Conservation (phyloP, 1,284 basidiomycete genomes). For the Apiotrichum veenhuisii region DNA sequence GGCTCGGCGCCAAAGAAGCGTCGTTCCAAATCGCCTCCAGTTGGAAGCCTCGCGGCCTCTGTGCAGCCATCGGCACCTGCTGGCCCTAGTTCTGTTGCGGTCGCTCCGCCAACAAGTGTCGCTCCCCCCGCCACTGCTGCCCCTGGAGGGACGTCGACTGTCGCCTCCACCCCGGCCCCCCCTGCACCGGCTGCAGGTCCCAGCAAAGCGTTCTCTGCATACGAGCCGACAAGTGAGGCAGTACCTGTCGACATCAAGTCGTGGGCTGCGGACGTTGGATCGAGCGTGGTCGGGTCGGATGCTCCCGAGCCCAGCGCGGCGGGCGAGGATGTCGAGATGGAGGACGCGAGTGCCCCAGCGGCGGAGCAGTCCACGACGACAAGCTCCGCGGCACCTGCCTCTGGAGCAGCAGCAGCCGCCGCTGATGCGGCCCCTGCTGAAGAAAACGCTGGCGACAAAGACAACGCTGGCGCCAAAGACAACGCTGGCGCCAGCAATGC, state of each 20-base stretch:
- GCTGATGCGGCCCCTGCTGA: not conserved
- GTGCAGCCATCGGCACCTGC: not conserved
- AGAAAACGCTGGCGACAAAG: too few species aligned
- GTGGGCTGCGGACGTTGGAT: slow-evolving; percentile 16
- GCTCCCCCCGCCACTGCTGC: not conserved
- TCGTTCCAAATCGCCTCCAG: slow-evolving; percentile 12
- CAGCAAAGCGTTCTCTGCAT: not conserved
- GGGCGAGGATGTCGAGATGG: slow-evolving; percentile 22
- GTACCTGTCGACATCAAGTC: slow-evolving; percentile 16
- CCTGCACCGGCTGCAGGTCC: not conserved
- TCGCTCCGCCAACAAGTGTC: not conserved
- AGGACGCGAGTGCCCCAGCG: slow-evolving; percentile 1
- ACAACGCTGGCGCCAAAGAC: too few species aligned
- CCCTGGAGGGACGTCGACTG: slow-evolving; percentile 1
- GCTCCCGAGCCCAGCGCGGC: not conserved
- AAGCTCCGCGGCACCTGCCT: not conserved
- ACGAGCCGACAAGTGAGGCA: slow-evolving; percentile 2
- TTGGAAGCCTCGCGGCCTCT: not conserved
- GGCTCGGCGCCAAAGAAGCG: slow-evolving; percentile 8
- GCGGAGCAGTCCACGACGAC: not conserved
- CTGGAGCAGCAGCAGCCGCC: not conserved
- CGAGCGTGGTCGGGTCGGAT: slow-evolving; percentile 3
- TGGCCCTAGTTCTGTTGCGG: not conserved
- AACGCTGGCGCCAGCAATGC: too few species aligned
- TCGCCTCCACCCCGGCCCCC: not conserved